Evolutionary conservation across 192 early-diverging fungal genomes (phyloP).

Genomic region (Tieghemiomyces parasiticus): DNA sequence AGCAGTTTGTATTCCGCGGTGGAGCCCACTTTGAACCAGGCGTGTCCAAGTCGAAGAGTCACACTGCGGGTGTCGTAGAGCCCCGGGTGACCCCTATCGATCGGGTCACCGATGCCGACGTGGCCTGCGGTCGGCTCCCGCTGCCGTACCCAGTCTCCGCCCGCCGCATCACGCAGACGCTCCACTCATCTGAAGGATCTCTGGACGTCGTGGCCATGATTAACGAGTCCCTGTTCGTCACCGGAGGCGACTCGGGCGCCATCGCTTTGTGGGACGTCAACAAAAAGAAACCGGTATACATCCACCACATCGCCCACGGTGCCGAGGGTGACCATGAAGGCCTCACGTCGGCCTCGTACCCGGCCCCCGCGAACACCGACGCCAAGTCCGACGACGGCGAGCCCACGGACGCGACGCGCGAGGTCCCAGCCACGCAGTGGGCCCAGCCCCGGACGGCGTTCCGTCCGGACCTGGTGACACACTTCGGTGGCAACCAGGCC

Average conservation of each 20-base stretch:
- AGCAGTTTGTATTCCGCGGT: conserved; percentile 82
- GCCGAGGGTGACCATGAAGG: conserved; percentile 17
- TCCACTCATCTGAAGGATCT: conserved; percentile 32
- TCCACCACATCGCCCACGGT: conserved; percentile 62
- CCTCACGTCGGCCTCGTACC: not conserved
- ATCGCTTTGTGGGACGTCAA: conserved; percentile 86
- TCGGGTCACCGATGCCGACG: conserved; percentile 9
- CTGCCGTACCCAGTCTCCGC: not conserved
- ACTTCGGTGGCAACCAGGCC: not conserved
- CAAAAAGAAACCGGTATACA: conserved; percentile 86
- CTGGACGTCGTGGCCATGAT: conserved; percentile 82
- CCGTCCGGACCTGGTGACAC: not conserved
- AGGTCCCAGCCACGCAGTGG: not conserved
- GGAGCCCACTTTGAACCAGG: conserved; percentile 24
- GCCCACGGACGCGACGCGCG: not conserved
- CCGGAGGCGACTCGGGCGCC: conserved; percentile 71
- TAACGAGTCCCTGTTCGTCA: conserved; percentile 87
- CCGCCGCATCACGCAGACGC: conserved; percentile 11
- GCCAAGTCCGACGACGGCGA: not conserved
- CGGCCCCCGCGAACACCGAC: not conserved
- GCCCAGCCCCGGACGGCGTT: not conserved
- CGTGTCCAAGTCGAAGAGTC: conserved; percentile 16
- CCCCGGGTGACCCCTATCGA: not conserved
- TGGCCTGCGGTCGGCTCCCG: conserved; percentile 12
- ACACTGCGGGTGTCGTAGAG: conserved; percentile 15